Base-by-base conservation (phyloP, 169 alveolate genomes). In the Eimeria tenella region DNA sequence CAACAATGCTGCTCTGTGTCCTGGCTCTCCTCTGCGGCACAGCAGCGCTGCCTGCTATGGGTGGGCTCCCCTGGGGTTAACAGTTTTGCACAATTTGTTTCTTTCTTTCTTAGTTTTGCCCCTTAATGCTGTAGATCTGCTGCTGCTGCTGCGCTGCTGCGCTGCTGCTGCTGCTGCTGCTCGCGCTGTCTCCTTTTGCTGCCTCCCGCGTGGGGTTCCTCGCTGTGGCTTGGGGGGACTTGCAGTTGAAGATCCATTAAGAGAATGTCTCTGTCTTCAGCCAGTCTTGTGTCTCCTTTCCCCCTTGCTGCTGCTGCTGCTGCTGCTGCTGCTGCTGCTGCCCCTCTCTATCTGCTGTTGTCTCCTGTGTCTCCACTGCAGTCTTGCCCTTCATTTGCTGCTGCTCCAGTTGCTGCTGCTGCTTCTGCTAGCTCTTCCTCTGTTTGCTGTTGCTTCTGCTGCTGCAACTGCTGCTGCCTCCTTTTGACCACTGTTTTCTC, bases 301-400 rank as follows among this genome's bases (percentile, higher is more conserved):
- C 65, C 65, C 13, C 19, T 56, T 56, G 65, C 68, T 58, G 68
- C 68, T 58, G 68, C 68, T 58, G 68, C 68, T 58, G 21, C 77
- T 68, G 77, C 77, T 68, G 77, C 77, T 68, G 77, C n/a, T 68
- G 77, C 77, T 68, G 49, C 77, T n/a, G 77, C 77, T 68, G 77
- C 77, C 31, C 13, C 68, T 58, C 21, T 17, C 2, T 10, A 10
- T 17, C 77, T 23, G 11, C 11, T 10, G 11, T 58, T 58, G 19
- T 11, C 11, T 3, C 19, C 19, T 10, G 11, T 58, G 68, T 58
- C 2, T 0, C 68, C 19, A 0, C 68, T 58, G 68, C 68, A 11
- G 68, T 58, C 11, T 58, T 10, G 68, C 68, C 1, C 21, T 10
- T 17, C 11, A 3, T 11, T 10, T 11, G 68, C 68, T 58, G 19